Base-by-base conservation (phyloP, 2,329 filamentous ascomycete species). In the Xylariaceae sp. region DNA sequence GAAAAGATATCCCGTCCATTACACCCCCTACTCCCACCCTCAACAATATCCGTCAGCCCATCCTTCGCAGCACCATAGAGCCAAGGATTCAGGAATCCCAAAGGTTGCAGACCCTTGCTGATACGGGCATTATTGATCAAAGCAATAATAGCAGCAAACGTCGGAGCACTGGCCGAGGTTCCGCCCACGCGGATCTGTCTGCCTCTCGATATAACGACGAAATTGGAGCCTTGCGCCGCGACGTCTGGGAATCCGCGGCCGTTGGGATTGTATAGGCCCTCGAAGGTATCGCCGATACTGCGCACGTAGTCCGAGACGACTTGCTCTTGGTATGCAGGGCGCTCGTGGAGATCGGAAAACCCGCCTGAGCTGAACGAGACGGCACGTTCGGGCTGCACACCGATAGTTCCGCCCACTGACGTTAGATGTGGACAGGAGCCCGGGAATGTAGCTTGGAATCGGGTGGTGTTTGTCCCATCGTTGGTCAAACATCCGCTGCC, bases 31-130 rank as follows among this genome's bases (percentile, higher is more conserved):
- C 68, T 68, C 8, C 66, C 69, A 15, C 75, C 75, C 1, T 58
- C 51, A 1, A 71, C 69, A 50, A 77, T 73, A 60, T 78, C 76
- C 0, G 68, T 75, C 37, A 85, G 77, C 18, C 82, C 80, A 60
- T 86, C 83, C 68, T 90, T 90, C 54, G 83, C 83, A 1, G 85
- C 74, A 10, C 88, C 76, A 65, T 88, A 86, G 86, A 60, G 51
- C 59, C 59, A 61, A 4, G 59, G 59, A 15, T 61, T 61, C 0
- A 61, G 44, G 41, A 61, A 58, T 2, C 59, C 59, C 3, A 61
- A 45, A 1, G 55, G 55, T 18, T 35, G 17, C 2, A 45, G 35
- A 1, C 56, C 49, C 2, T 48, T 39, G 6, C n/a, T 39, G 10
- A 61, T 50, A 8, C 52, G 59, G 1, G 53, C 53, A 17, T 61